phyloP scores from a whole-genome alignment of 202 grass and related monocot genomes.

The Carex sylvatica region DNA sequence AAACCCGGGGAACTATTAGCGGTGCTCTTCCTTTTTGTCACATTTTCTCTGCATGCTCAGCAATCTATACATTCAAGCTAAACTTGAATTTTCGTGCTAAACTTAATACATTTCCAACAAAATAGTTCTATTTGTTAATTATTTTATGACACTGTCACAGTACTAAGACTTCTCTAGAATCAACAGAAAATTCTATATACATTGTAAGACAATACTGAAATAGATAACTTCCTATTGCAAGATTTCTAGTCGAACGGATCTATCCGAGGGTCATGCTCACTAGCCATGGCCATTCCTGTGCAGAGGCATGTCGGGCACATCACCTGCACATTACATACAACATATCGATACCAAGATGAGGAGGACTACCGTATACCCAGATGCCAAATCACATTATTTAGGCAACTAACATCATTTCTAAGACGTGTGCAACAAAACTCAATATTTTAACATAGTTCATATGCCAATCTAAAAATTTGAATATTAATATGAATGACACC shows the following conservation, averaged over 20 bases:
- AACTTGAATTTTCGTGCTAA: not conserved
- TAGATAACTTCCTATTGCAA: conserved; percentile 4
- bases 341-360: not conserved
- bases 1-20: not conserved
- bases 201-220: conserved; percentile 19
- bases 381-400: not conserved
- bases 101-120: not conserved
- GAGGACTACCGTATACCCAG: not conserved
- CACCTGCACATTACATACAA: conserved; percentile 52
- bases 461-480: not conserved
- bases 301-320: conserved; percentile 99
- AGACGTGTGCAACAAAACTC: not conserved
- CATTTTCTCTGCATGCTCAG: not conserved
- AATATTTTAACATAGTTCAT: not conserved
- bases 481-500: not conserved
- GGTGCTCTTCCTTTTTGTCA: not conserved
- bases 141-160: not conserved
- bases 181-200: conserved; percentile 15
- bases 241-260: conserved; percentile 73
- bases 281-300: conserved; percentile 99
- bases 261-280: conserved; percentile 90
- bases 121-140: not conserved
- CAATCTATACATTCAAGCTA: not conserved
- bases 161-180: conserved; percentile 6
- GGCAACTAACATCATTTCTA: not conserved